These are phyloP conservation scores for Monosporascus sp. DNA, from an alignment of 2,329 filamentous ascomycete species.

Conservation along the genomic window DNA sequence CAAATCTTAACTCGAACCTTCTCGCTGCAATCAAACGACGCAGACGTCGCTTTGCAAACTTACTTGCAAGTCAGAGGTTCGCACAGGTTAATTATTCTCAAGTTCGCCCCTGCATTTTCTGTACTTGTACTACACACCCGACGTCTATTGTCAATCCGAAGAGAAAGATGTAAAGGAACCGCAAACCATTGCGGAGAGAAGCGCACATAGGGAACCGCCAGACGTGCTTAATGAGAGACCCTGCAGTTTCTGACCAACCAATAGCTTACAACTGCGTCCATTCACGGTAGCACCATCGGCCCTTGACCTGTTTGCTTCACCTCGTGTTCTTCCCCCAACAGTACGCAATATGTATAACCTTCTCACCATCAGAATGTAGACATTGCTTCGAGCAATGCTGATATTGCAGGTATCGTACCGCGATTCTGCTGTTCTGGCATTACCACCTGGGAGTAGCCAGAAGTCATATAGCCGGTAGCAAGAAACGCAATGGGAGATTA, in stretches of 20 bases:
- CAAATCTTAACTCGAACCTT: no score
- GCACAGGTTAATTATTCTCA: not conserved
- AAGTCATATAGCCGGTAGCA: not conserved
- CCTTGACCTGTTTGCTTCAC: not conserved
- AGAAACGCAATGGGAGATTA: not conserved
- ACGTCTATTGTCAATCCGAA: not conserved
- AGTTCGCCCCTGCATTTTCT: not conserved
- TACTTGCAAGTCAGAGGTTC: not conserved
- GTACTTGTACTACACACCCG: not conserved
- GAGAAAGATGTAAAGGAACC: not conserved
- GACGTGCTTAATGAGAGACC: not conserved
- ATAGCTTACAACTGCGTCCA: not conserved
- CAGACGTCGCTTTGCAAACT: not conserved
- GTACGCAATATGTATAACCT: not conserved
- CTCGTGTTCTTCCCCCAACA: not conserved
- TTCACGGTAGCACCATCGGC: not conserved
- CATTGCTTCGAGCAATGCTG: not conserved
- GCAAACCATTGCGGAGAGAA: not conserved
- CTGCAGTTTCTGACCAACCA: not conserved
- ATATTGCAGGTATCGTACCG: not conserved
- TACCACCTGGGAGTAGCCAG: no score
- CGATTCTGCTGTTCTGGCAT: no score
- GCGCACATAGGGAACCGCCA: not conserved
- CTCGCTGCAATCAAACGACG: no score
- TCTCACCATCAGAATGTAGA: not conserved